These are phyloP conservation scores for Penicillium paxilli DNA, from an alignment of 495 filamentous ascomycete species.

Conservation along the genomic window DNA sequence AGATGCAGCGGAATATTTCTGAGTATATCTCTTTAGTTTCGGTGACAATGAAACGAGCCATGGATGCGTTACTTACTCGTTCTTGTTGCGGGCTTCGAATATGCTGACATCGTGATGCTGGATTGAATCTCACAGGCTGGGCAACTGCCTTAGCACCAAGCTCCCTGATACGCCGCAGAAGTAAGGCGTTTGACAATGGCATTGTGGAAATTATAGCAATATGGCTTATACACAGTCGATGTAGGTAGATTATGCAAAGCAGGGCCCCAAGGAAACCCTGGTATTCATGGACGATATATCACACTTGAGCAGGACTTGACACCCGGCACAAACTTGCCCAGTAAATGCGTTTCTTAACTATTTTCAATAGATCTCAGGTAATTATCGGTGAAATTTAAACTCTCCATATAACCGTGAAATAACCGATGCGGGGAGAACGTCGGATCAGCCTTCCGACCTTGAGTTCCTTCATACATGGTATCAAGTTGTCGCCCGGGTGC, in stretches of 20 bases:
- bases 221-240: no score
- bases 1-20: constrained; percentile 51
- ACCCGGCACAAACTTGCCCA: background rate
- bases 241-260: no score
- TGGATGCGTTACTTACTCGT: background rate
- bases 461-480: no score
- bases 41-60: background rate
- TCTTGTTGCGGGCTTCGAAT: background rate
- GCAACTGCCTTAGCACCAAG: constrained; percentile 38
- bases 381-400: background rate
- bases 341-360: background rate
- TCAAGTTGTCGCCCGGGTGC: no score
- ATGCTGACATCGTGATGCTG: background rate
- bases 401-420: constrained; percentile 12
- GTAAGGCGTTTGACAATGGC: background rate
- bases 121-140: background rate
- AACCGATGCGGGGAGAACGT: constrained; percentile 5
- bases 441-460: background rate
- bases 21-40: background rate
- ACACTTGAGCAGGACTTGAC: background rate
- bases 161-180: constrained; percentile 52
- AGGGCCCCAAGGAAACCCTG: background rate
- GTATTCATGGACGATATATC: background rate
- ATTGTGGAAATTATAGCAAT: background rate
- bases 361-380: background rate